These are phyloP conservation scores for Aeschynomene evenia DNA, from an alignment of 306 rosid genomes.

Conservation along the genomic window DNA sequence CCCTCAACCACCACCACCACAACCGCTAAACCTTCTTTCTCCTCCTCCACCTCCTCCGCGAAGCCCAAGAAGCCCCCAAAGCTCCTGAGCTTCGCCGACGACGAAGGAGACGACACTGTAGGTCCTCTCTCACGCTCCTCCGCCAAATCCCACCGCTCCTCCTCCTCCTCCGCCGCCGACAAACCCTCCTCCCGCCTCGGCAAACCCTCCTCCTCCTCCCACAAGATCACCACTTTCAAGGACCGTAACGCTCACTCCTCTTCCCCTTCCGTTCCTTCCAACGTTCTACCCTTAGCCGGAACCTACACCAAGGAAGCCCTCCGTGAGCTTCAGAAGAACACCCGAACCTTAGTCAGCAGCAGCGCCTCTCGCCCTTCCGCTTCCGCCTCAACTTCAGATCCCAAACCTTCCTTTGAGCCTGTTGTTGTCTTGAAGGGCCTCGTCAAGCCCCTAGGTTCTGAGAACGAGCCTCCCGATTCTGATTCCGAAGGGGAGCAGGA, in stretches of 20 bases:
- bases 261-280: constrained; percentile 51
- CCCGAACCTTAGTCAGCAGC: constrained; percentile 65
- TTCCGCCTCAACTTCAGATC: constrained; percentile 52
- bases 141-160: constrained; percentile 30
- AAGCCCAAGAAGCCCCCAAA: constrained; percentile 78
- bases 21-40: constrained; percentile 39
- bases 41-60: constrained; percentile 25
- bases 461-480: constrained; percentile 23
- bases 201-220: constrained; percentile 60
- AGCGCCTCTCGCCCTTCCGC: constrained; percentile 11
- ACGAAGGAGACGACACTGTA: constrained; percentile 56
- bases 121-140: constrained; percentile 41
- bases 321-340: constrained; percentile 89
- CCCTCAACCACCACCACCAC: constrained; percentile 31
- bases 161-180: constrained; percentile 32
- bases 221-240: constrained; percentile 57
- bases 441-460: constrained; percentile 51
- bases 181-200: constrained; percentile 15
- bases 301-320: constrained; percentile 86
- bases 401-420: constrained; percentile 71
- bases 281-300: constrained; percentile 93
- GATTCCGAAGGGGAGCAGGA: constrained; percentile 48
- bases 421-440: constrained; percentile 66
- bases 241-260: constrained; percentile 65
- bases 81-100: constrained; percentile 88